Evolutionary conservation across 2,329 filamentous ascomycete species (phyloP).

Genomic region (Claviceps fusiformis): DNA sequence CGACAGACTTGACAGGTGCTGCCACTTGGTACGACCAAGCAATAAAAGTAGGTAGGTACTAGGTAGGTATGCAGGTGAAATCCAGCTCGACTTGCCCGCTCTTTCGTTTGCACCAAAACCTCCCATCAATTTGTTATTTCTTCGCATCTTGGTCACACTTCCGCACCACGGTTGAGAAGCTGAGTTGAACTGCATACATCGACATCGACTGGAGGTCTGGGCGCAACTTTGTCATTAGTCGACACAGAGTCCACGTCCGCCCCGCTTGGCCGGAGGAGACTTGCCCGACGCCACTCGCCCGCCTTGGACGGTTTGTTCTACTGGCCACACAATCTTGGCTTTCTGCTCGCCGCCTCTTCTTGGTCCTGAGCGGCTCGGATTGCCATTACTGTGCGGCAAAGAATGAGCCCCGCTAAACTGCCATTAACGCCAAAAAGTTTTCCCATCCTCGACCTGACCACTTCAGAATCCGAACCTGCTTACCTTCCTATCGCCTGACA

Average conservation of each 20-base stretch:
- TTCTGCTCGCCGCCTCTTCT: slow-evolving; percentile 1
- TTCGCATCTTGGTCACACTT: background rate
- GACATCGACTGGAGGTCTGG: background rate
- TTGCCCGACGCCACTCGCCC: slow-evolving; percentile 2
- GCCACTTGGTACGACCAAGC: background rate
- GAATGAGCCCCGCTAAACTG: slow-evolving; percentile 8
- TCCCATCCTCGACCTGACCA: slow-evolving; percentile 10
- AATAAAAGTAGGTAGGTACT: background rate
- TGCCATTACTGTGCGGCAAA: slow-evolving; percentile 1
- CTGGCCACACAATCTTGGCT: slow-evolving; percentile 1
- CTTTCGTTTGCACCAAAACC: background rate
- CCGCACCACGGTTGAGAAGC: background rate
- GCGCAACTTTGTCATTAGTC: background rate
- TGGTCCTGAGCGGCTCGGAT: background rate
- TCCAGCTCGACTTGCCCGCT: background rate
- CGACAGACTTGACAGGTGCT: slow-evolving; percentile 2
- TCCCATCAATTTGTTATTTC: background rate
- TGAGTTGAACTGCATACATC: background rate
- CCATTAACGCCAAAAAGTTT: slow-evolving; percentile 14
- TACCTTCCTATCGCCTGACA: slow-evolving; percentile 4
- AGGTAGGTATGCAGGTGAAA: background rate
- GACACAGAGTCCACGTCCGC: background rate
- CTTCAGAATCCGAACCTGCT: slow-evolving; percentile 1
- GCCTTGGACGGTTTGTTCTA: background rate
- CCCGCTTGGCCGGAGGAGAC: slow-evolving; percentile 1